phyloP scores from a whole-genome alignment of 345 rosid species.

The Eutrema japonicum region DNA sequence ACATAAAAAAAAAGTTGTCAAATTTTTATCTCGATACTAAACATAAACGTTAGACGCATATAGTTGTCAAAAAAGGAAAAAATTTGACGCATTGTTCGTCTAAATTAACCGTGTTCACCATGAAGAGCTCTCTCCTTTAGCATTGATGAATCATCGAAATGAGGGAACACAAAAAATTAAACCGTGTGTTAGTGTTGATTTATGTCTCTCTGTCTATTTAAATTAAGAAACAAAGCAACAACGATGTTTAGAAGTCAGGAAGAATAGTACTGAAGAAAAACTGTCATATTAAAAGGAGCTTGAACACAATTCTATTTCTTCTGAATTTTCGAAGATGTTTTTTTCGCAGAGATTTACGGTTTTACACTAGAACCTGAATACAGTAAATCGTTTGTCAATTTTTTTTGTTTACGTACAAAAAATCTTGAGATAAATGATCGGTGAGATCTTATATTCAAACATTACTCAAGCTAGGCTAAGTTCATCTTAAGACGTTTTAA shows the following conservation, averaged over 20 bases:
- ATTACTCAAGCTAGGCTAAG: neutral
- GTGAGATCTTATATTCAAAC: no score
- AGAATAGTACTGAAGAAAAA: no score
- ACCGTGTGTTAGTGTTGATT: constrained; percentile 3
- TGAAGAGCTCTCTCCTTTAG: neutral
- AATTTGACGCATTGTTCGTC: neutral
- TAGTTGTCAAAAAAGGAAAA: no score
- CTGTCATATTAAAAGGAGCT: neutral
- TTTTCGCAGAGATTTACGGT: neutral
- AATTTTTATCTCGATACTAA: neutral
- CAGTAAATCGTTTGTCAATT: neutral
- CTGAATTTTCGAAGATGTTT: neutral
- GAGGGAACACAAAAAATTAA: constrained; percentile 2
- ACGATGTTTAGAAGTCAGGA: neutral
- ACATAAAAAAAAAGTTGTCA: neutral
- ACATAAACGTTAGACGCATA: neutral
- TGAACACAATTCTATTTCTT: neutral
- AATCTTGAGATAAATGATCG: neutral
- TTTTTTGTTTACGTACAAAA: neutral
- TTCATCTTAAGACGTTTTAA: no score
- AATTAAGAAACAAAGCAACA: neutral
- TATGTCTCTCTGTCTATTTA: neutral
- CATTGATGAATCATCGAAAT: constrained; percentile 12
- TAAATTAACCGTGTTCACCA: constrained; percentile 10
- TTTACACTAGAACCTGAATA: neutral